A percentile compares a stretch with the other conserved stretches of the same genome.
phyloP scores from a whole-genome alignment of 805 yeast species.

The Priceomyces haplophilus region DNA sequence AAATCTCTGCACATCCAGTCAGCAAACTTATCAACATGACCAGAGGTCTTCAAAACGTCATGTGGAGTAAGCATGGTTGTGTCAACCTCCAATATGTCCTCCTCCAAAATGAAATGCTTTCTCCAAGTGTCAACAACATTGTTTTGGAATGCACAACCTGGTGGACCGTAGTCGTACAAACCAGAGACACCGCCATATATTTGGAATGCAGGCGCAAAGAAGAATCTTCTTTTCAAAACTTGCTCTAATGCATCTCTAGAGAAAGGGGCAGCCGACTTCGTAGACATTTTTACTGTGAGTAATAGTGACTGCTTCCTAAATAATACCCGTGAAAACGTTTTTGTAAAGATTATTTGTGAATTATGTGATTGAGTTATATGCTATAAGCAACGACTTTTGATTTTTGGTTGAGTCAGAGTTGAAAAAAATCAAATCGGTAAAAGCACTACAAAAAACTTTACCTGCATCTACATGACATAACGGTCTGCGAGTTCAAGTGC shows the following conservation, averaged over 20 bases:
- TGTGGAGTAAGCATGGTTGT: conserved; percentile 97
- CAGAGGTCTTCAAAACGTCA: conserved; percentile 97
- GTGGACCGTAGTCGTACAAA: conserved; percentile 97
- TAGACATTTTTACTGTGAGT: conserved; percentile 23
- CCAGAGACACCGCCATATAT: conserved; percentile 99
- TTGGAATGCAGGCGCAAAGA: conserved; percentile 96
- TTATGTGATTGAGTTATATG: background rate
- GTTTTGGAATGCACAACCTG: conserved; percentile 98
- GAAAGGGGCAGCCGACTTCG: conserved; percentile 44
- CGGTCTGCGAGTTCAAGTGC: too few species aligned
- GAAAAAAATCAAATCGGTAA: background rate
- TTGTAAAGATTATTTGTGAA: background rate
- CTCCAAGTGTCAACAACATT: conserved; percentile 94
- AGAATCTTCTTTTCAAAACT: conserved; percentile 91
- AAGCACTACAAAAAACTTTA: background rate
- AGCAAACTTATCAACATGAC: conserved; percentile 98
- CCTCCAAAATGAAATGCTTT: conserved; percentile 95
- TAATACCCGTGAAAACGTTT: conserved; percentile 7
- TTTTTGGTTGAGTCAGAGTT: background rate
- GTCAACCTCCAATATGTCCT: conserved; percentile 98
- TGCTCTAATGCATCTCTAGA: conserved; percentile 87
- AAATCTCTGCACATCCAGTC: conserved; percentile 99
- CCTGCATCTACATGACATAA: too few species aligned
- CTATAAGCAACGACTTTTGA: background rate
- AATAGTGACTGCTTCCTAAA: conserved; percentile 8